A percentile compares a stretch with the other conserved stretches of the same genome.
phyloP scores from a whole-genome alignment of 2,329 filamentous ascomycete species.

The Colletotrichum gigasporum region DNA sequence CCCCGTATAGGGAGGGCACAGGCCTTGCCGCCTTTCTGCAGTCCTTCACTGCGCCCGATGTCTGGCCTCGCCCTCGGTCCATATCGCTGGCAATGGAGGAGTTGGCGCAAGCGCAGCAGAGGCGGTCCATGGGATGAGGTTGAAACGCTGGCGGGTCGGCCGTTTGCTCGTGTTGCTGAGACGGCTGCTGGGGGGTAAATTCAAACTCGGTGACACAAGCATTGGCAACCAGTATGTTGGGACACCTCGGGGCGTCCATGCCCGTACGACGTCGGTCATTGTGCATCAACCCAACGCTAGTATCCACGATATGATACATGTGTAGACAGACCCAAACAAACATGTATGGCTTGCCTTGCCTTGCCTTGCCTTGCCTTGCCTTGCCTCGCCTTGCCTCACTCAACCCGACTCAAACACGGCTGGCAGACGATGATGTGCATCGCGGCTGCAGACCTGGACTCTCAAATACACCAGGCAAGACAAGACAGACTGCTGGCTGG shows the following conservation, averaged over 20 bases:
- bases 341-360: neutral
- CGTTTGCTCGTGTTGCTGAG: conserved; percentile 1
- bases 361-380: neutral
- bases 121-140: too few relatives aligned
- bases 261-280: neutral
- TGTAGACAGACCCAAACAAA: too few relatives aligned
- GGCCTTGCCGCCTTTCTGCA: too few relatives aligned
- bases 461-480: conserved; percentile 15
- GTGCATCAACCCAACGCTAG: neutral
- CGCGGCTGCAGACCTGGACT: neutral
- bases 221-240: neutral
- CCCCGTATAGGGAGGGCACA: too few relatives aligned
- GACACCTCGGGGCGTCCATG: neutral
- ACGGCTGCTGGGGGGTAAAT: neutral
- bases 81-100: too few relatives aligned
- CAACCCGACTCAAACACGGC: neutral
- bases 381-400: neutral
- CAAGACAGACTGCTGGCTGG: conserved; percentile 1
- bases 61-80: too few relatives aligned
- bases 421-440: neutral
- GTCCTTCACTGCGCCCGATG: too few relatives aligned
- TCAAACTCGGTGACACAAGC: neutral
- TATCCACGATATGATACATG: too few relatives aligned
- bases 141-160: too few relatives aligned
- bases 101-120: too few relatives aligned